Conservation (phyloP, 1,139 yeast species). For the Geotrichum armillariae region DNA sequence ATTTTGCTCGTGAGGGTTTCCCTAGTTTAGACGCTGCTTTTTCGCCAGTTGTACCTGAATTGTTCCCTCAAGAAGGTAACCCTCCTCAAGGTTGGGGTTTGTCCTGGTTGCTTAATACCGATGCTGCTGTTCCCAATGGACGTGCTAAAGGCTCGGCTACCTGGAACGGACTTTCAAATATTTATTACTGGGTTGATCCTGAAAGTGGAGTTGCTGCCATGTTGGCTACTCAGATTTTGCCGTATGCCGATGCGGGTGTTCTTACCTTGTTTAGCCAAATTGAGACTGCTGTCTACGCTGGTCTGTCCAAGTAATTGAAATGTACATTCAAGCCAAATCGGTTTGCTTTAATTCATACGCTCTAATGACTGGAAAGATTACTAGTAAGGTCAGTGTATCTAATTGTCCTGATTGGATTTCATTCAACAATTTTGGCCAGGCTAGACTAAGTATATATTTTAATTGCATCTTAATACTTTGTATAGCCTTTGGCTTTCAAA, state of each 20-base stretch:
- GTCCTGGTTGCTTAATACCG: conserved; percentile 22
- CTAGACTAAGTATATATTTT: too few relatives aligned
- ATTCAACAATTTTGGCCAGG: too few relatives aligned
- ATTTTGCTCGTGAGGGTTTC: conserved; percentile 26
- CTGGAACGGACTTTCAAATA: conserved; percentile 52
- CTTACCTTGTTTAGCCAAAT: conserved; percentile 23
- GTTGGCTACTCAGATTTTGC: conserved; percentile 46
- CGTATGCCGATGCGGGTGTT: conserved; percentile 30
- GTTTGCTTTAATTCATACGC: too few relatives aligned
- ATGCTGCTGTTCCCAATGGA: conserved; percentile 34
- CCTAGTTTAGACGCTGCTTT: conserved; percentile 24
- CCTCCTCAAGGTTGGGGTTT: conserved; percentile 33
- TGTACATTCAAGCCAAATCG: too few relatives aligned
- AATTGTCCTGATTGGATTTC: too few relatives aligned
- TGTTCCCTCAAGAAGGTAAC: conserved; percentile 27
- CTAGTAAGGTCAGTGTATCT: too few relatives aligned
- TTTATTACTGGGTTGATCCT: conserved; percentile 50
- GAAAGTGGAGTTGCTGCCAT: conserved; percentile 47
- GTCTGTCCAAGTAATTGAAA: neutral
- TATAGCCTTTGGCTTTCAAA: too few relatives aligned
- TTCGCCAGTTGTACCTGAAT: conserved; percentile 26
- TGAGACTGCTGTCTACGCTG: conserved; percentile 24
- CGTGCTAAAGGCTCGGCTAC: conserved; percentile 44
- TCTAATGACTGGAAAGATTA: too few relatives aligned
- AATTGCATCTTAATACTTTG: too few relatives aligned